Evolutionary conservation across 352 stramenopile species (phyloP).

Genomic region (Phytopythium cucurbitacearum): DNA sequence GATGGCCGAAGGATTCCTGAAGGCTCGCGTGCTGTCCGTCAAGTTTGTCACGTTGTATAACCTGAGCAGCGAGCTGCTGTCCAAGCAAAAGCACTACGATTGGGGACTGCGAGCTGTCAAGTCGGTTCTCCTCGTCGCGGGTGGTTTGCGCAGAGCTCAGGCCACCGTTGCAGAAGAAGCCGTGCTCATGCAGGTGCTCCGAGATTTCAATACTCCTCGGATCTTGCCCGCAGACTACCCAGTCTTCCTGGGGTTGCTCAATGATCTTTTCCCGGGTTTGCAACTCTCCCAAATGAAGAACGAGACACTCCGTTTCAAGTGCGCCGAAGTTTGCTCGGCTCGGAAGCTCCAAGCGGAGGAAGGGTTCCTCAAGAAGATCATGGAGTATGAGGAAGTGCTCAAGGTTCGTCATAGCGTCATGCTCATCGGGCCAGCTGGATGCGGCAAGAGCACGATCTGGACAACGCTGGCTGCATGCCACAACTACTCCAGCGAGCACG

Average conservation of each 20-base stretch:
- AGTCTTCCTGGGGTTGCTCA: conserved; percentile 92
- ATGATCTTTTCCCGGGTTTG: conserved; percentile 89
- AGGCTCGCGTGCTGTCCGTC: conserved; percentile 68
- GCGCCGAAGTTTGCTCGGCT: conserved; percentile 42
- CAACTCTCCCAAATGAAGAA: conserved; percentile 36
- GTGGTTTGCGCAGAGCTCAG: conserved; percentile 88
- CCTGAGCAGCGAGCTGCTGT: conserved; percentile 82
- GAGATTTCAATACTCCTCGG: conserved; percentile 95
- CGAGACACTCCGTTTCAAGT: conserved; percentile 36
- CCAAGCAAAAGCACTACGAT: conserved; percentile 91
- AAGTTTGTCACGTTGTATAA: conserved; percentile 92
- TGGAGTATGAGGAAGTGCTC: conserved; percentile 94
- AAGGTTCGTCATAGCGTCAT: conserved; percentile 95
- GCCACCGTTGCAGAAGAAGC: conserved; percentile 79
- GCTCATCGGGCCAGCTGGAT: conserved; percentile 93
- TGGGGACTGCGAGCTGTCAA: conserved; percentile 95
- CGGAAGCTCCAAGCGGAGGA: conserved; percentile 92
- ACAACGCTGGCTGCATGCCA: conserved; percentile 88
- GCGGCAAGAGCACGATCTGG: conserved; percentile 96
- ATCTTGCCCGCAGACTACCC: conserved; percentile 90
- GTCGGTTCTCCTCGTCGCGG: conserved; percentile 94
- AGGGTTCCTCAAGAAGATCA: conserved; percentile 94
- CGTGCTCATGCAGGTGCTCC: conserved; percentile 94
- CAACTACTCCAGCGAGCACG: conserved; percentile 33
- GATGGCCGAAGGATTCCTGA: conserved; percentile 91